Conservation (phyloP, 1,284 basidiomycete species). For the Hemileia vastatrix region DNA sequence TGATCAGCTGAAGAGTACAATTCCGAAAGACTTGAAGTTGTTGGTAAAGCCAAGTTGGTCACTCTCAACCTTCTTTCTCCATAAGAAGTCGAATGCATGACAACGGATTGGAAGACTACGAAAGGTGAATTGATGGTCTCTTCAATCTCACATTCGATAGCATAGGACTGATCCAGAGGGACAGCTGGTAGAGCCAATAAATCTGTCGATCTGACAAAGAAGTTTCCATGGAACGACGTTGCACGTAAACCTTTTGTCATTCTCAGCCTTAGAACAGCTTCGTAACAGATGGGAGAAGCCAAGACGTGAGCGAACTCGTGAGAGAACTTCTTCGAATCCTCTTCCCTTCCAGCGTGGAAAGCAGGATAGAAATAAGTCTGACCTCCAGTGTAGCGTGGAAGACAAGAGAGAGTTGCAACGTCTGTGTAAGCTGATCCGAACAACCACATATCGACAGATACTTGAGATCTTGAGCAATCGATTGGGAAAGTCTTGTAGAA, state of each 20-base stretch:
- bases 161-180: slow-evolving; percentile 43
- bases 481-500: slow-evolving; percentile 46
- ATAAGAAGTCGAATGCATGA: slow-evolving; percentile 41
- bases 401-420: slow-evolving; percentile 40
- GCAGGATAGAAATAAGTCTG: slow-evolving; percentile 44
- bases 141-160: slow-evolving; percentile 45
- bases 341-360: slow-evolving; percentile 37
- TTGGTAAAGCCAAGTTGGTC: slow-evolving; percentile 41
- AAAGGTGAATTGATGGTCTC: slow-evolving; percentile 42
- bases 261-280: slow-evolving; percentile 42
- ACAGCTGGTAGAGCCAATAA: slow-evolving; percentile 42
- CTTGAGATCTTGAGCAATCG: slow-evolving; percentile 43
- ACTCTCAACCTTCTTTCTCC: slow-evolving; percentile 43
- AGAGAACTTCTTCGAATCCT: slow-evolving; percentile 39
- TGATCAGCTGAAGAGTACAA: slow-evolving; percentile 43
- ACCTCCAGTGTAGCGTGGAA: slow-evolving; percentile 43
- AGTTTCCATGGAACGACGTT: slow-evolving; percentile 44
- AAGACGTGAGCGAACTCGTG: slow-evolving; percentile 41
- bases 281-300: slow-evolving; percentile 40
- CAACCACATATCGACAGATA: slow-evolving; percentile 45
- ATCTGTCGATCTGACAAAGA: slow-evolving; percentile 45
- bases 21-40: slow-evolving; percentile 41
- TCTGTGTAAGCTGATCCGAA: slow-evolving; percentile 40
- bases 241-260: slow-evolving; percentile 42
- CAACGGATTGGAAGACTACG: slow-evolving; percentile 44